These are phyloP conservation scores for Thuja plicata DNA, from an alignment of 83 land plant species.

Conservation along the genomic window DNA sequence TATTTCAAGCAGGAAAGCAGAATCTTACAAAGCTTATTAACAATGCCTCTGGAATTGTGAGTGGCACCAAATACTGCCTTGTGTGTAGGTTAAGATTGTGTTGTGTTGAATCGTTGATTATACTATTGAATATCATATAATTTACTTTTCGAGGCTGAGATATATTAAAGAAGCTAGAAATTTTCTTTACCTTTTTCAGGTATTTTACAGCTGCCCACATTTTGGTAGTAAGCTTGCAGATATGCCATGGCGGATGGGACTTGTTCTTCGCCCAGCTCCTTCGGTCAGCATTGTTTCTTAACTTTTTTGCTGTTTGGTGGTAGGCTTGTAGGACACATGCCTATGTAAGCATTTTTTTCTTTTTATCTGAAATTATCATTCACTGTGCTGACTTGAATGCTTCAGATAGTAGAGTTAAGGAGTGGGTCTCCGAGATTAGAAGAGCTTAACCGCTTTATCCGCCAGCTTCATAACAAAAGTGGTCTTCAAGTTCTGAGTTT, in stretches of 20 bases:
- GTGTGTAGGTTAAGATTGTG: not conserved
- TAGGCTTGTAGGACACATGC: not conserved
- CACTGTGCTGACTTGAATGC: slow-evolving; percentile 7
- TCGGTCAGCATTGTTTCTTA: slow-evolving; percentile 51
- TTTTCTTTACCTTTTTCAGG: slow-evolving; percentile 41
- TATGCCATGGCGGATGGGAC: slow-evolving; percentile 98
- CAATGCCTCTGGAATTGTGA: slow-evolving; percentile 86
- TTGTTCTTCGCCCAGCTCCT: slow-evolving; percentile 96
- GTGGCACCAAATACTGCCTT: slow-evolving; percentile 13
- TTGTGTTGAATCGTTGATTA: not conserved
- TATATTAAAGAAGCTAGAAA: not conserved
- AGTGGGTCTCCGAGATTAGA: slow-evolving; percentile 90
- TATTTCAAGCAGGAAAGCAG: slow-evolving; percentile 77
- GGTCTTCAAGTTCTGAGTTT: slow-evolving; percentile 87
- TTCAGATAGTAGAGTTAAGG: slow-evolving; percentile 87
- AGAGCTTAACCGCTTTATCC: slow-evolving; percentile 83
- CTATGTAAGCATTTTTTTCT: not conserved
- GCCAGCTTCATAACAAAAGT: slow-evolving; percentile 70
- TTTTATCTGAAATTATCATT: not conserved
- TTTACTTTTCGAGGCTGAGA: not conserved
- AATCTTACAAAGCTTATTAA: slow-evolving; percentile 56
- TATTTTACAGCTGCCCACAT: slow-evolving; percentile 98
- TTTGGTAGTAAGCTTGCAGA: slow-evolving; percentile 99
- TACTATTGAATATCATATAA: not conserved
- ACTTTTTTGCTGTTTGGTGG: not conserved